phyloP scores from a whole-genome alignment of 768 basidiomycete species.

The Harrya chromipes region DNA sequence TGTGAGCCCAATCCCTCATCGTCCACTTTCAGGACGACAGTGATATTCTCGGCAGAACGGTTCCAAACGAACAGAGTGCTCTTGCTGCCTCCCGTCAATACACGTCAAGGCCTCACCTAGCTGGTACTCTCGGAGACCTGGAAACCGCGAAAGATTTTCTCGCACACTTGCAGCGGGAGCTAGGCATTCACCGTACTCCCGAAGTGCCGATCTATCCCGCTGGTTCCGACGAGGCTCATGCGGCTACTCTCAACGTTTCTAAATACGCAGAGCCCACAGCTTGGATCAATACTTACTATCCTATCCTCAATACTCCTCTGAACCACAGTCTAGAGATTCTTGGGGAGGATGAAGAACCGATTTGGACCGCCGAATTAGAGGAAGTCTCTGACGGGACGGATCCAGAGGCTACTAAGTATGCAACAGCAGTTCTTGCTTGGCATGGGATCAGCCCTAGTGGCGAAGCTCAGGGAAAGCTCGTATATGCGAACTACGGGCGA shows the following conservation, averaged over 20 bases:
- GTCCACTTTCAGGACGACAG: neutral
- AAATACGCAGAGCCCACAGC: constrained; percentile 40
- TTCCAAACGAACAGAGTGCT: constrained; percentile 51
- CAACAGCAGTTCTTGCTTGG: constrained; percentile 59
- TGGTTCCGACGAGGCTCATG: constrained; percentile 51
- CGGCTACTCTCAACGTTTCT: constrained; percentile 49
- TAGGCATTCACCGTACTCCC: constrained; percentile 36
- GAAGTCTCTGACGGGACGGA: constrained; percentile 68
- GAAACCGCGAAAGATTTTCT: constrained; percentile 57
- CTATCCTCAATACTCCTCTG: constrained; percentile 67
- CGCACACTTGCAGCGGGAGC: constrained; percentile 46
- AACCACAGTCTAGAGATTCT: constrained; percentile 54
- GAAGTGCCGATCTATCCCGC: constrained; percentile 50
- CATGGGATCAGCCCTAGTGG: constrained; percentile 71
- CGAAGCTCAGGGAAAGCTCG: constrained; percentile 55
- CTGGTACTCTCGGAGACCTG: constrained; percentile 55
- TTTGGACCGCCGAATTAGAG: constrained; percentile 61
- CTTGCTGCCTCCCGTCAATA: constrained; percentile 49
- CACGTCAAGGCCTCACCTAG: constrained; percentile 56
- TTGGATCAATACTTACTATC: constrained; percentile 74
- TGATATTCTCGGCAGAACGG: constrained; percentile 34
- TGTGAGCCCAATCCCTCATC: constrained; percentile 32
- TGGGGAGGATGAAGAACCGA: constrained; percentile 44
- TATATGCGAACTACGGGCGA: constrained; percentile 58
- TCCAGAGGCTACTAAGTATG: constrained; percentile 54